Evolutionary conservation across 208 protist genomes (phyloP), one percentile per base, ranked within the genome.

Genomic region (Tetramitus jugosus): DNA sequence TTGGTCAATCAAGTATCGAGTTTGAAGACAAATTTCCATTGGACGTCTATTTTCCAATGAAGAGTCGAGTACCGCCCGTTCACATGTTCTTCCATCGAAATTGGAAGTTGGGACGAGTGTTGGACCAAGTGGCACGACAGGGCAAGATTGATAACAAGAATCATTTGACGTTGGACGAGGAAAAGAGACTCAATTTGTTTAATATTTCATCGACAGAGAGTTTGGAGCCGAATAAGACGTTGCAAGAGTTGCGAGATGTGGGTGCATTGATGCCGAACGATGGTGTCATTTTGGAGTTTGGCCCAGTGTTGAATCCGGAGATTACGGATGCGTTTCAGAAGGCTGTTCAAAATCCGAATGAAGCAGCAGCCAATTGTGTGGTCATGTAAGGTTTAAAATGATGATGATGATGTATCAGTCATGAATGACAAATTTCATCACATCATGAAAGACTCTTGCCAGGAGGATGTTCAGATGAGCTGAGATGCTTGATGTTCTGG

Each of bases 31-130:
- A 31, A 74, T 74, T 43, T 35, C 23, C 7, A 1, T 74, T 74
- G 26, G 67, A 74, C 53, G 67, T 74, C 39, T 74, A 74, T 74
- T 74, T 74, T 23, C 67, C 67, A 53, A 33, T 74, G 3, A 52
- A 74, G 10, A 37, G 1, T 13, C 3, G 53, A 1, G 37, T 53
- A 37, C n/a, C 4, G 26, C 67, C 67, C 33, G 23, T 74, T 52
- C 67, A 74, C 26, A 74, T 74, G 67, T 74, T 53, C 23, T 74
- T 74, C n/a, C 6, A 43, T 53, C 31, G 53, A n/a, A 39, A 8
- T 39, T 53, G 42, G 39, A 46, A 43, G 37, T 8, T 74, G 7
- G 65, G 67, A 33, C 46, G 53, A 53, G n/a, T 74, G 4, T 53
- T 74, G 4, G 67, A 74, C 35, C 20, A 39, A 37, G 53, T 74